Base-by-base conservation (phyloP, 768 basidiomycete genomes). In the Hemileccinum impolitum region DNA sequence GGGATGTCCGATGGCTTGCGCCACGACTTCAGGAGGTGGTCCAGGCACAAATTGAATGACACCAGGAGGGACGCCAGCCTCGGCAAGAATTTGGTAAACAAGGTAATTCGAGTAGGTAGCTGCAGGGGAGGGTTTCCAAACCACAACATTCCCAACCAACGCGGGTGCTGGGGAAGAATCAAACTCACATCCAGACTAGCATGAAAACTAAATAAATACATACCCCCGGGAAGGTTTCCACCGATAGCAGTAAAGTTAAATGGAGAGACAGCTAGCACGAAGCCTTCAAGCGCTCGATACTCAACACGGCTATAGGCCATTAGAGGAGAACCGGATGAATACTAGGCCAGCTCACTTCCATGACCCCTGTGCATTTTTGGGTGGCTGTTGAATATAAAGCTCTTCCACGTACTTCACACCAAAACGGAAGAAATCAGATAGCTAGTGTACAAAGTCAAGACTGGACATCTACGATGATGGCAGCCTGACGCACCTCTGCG, bases 241-340 rank as follows among this genome's bases (percentile, higher is more conserved):
- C 93, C 95, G 54, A 99, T 99, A 23, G 95, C 95, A 28, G 95
- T 97, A 66, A 94, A 94, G 72, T 99, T 99, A 77, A 99, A 98
- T 0, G 96, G 96, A 7, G 96, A 94, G 35, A 98, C 89, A 13
- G 96, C 96, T 43, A 98, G 80, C 21, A 98, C 91, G 73, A 99
- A 99, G 19, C 96, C 96, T 72, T 98, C 96, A n/a, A 99, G 78
- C 1, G 95, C 82, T 52, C 96, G 90, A 69, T 94, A 98, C 71
- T 99, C 96, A 35, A 86, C 80, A 39, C 95, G 94, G 74, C 94
- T 96, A 59, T 6, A 18, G 30, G 41, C 15, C 6, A 23, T 69
- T 26, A 60, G 47, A 44, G 25, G 26, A 28, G 28, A n/a, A 12
- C 10, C 3, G 3, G 23, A 43, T n/a, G 39, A 41, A 23, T 11